These are phyloP conservation scores for Acacia pycnantha DNA, from an alignment of 331 rosid species.

Conservation along the genomic window DNA sequence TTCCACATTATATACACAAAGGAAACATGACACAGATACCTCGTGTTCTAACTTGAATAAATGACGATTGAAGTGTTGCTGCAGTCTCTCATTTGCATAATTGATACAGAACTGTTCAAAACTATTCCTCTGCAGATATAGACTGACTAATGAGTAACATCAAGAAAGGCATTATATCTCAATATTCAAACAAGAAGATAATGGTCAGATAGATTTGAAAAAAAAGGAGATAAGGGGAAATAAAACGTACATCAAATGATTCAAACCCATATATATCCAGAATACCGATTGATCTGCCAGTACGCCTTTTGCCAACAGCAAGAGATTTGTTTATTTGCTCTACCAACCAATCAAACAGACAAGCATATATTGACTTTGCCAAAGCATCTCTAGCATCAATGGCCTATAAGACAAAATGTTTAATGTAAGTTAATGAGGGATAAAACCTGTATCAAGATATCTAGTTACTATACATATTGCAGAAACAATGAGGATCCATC, in stretches of 20 bases:
- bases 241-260: constrained; percentile 80
- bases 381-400: constrained; percentile 95
- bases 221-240: not conserved
- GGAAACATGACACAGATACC: constrained; percentile 51
- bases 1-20: not conserved
- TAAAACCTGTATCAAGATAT: not conserved
- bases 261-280: constrained; percentile 98
- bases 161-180: constrained; percentile 1
- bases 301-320: constrained; percentile 94
- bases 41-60: constrained; percentile 97
- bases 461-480: not conserved
- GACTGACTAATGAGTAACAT: constrained; percentile 1
- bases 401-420: constrained; percentile 52
- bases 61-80: constrained; percentile 98
- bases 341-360: constrained; percentile 94
- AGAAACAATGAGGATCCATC: not conserved
- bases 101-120: constrained; percentile 99
- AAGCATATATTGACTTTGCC: constrained; percentile 95
- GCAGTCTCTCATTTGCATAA: constrained; percentile 97
- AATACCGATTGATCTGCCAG: constrained; percentile 98
- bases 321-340: constrained; percentile 98
- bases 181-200: not conserved
- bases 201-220: not conserved
- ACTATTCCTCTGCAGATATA: constrained; percentile 77
- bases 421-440: constrained; percentile 11